A percentile compares a stretch with the other conserved stretches of the same genome.
These are phyloP conservation scores for Blastocystis hominis DNA, from an alignment of 352 stramenopile genomes.

Conservation along the genomic window DNA sequence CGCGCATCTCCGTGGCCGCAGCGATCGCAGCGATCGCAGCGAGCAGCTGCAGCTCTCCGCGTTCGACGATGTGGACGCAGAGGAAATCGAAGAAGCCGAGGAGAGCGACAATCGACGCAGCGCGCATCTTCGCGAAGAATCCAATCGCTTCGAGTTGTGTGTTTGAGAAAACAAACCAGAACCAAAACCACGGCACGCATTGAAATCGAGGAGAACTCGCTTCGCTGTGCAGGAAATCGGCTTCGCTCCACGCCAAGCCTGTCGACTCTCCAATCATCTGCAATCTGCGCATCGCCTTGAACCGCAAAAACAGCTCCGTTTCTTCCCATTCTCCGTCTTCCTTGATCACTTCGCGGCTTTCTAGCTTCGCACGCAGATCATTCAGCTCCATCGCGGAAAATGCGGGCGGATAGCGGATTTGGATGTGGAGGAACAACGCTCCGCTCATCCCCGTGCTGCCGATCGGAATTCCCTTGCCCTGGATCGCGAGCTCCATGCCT, in stretches of 20 bases:
- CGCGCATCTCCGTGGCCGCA: too few relatives aligned
- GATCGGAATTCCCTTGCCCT: constrained; percentile 8
- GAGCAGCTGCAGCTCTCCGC: too few relatives aligned
- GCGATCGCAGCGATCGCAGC: too few relatives aligned
- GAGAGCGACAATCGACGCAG: neutral
- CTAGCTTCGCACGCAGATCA: too few relatives aligned
- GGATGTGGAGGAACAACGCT: neutral
- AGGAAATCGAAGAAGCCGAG: neutral
- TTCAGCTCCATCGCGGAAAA: too few relatives aligned
- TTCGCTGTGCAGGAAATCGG: too few relatives aligned
- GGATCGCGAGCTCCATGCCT: neutral
- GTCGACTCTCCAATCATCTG: neutral
- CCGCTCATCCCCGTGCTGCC: neutral
- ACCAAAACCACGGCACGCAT: too few relatives aligned
- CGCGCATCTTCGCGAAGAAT: too few relatives aligned
- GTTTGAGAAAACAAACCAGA: too few relatives aligned
- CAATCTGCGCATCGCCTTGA: neutral
- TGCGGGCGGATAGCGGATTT: neutral
- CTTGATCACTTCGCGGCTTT: neutral
- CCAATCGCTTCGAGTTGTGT: too few relatives aligned
- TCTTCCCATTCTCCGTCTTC: neutral
- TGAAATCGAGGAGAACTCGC: too few relatives aligned
- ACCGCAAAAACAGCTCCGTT: neutral
- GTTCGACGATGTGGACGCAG: neutral
- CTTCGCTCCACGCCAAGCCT: neutral